Evolutionary conservation across 163 green algal genomes (phyloP), one percentile per base, ranked within the genome.

Genomic region (Chloromonas sp.): DNA sequence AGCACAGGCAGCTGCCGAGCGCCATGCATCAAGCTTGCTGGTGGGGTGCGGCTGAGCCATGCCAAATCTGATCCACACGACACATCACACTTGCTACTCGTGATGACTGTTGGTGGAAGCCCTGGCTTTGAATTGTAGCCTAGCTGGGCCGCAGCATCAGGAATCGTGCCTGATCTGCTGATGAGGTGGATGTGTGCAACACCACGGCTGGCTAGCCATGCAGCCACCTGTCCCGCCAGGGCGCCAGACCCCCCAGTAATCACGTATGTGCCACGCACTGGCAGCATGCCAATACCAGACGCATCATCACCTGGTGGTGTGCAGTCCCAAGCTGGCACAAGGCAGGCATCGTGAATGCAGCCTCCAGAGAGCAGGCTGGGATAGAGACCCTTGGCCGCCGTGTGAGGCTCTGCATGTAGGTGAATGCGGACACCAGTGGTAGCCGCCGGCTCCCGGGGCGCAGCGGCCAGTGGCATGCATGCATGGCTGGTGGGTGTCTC

Each of bases 171-270:
- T 60, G 78, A 85, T 61, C 94, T 86, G 13, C 90, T 86, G 1
- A 94, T 57, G 13, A 98, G 90, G 60, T 86, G 81, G 11, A 97
- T 83, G 66, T 89, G 85, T 2, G 70, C 15, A 0, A 87, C 82
- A 2, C 92, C 92, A 60, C 94, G 89, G 57, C 82, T 84, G 0
- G 87, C 62, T 58, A 57, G 88, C 93, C 93, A 98, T 0, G 58
- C 70, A 0, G 92, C 92, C 13, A 95, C 89, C 77, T 97, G 78
- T 70, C 89, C 60, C 11, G 94, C 95, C 58, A 98, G 88, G 0
- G 92, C 91, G 11, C 95, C 94, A 0, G 89, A 87, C 36, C 94
- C 95, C 60, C 95, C 95, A 60, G 92, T 97, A 15, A 98, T 88
- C 15, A 93, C 86, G 71, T 85, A 88, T 0, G 85, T 74, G 66